Evolutionary conservation across 225 moss, liverwort and hornwort genomes (phyloP).

Genomic region (Anthoceros angustus): DNA sequence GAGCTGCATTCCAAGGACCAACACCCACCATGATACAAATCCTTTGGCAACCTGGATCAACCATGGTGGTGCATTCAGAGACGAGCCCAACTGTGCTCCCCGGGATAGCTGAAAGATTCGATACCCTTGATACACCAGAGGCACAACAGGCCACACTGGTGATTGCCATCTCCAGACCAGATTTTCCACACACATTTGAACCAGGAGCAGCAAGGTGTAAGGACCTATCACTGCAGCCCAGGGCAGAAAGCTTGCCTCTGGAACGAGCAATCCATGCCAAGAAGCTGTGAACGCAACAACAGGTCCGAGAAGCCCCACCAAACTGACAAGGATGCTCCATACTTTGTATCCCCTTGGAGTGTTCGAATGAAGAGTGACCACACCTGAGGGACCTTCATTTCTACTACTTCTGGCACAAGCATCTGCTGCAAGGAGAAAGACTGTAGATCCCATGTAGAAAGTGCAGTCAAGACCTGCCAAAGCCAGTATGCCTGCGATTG

Average conservation of each 20-base stretch:
- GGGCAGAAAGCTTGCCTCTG: slow-evolving; percentile 13
- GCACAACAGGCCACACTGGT: slow-evolving; percentile 30
- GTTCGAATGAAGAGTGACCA: not conserved
- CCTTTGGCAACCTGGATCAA: slow-evolving; percentile 20
- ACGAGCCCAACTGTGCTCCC: slow-evolving; percentile 19
- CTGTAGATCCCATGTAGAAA: slow-evolving; percentile 33
- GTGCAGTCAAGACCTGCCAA: slow-evolving; percentile 26
- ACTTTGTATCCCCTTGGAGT: slow-evolving; percentile 23
- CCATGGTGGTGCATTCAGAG: slow-evolving; percentile 24
- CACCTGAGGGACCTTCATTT: not conserved
- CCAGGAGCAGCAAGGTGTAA: slow-evolving; percentile 18
- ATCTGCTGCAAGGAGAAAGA: slow-evolving; percentile 28
- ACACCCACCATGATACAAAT: slow-evolving; percentile 30
- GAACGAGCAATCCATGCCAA: slow-evolving; percentile 14
- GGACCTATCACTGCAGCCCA: slow-evolving; percentile 27
- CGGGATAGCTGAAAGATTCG: slow-evolving; percentile 25
- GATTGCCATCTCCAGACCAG: slow-evolving; percentile 29
- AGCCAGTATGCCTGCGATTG: slow-evolving; percentile 21
- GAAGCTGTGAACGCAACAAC: slow-evolving; percentile 13
- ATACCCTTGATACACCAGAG: slow-evolving; percentile 30
- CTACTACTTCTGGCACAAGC: slow-evolving; percentile 13
- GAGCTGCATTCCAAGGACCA: slow-evolving; percentile 30
- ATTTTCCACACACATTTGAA: slow-evolving; percentile 25
- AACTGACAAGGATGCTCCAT: slow-evolving; percentile 30
- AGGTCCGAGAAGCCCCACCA: slow-evolving; percentile 15